These are phyloP conservation scores for Plantago elongata DNA, from an alignment of 257 asterid genomes.

Conservation along the genomic window DNA sequence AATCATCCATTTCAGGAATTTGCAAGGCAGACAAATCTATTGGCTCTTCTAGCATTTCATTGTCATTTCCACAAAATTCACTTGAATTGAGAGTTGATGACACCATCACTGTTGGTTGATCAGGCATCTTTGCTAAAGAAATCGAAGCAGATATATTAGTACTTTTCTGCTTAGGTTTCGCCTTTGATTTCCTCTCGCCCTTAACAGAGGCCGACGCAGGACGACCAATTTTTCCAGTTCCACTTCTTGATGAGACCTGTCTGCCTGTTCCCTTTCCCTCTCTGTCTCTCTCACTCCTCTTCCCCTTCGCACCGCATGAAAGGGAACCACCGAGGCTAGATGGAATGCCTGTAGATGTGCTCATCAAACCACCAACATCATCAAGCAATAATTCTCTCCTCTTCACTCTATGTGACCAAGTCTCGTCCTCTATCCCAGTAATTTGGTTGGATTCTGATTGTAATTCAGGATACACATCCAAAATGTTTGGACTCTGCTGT, in stretches of 20 bases:
- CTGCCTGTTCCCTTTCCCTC: constrained; percentile 78
- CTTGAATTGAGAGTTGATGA: constrained; percentile 44
- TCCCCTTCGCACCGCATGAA: constrained; percentile 74
- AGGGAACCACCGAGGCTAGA: constrained; percentile 62
- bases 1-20: constrained; percentile 79
- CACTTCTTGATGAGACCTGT: constrained; percentile 57
- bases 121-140: constrained; percentile 61
- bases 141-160: constrained; percentile 66
- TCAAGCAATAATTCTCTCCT: constrained; percentile 68
- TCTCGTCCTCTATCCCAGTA: constrained; percentile 49
- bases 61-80: constrained; percentile 39
- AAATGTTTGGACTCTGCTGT: constrained; percentile 60
- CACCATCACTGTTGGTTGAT: constrained; percentile 45
- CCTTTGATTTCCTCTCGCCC: constrained; percentile 81
- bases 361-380: constrained; percentile 56
- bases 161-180: constrained; percentile 79
- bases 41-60: constrained; percentile 72
- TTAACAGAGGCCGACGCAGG: constrained; percentile 43
- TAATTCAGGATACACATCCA: constrained; percentile 46
- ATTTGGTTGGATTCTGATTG: constrained; percentile 43
- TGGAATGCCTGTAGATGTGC: constrained; percentile 35
- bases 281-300: constrained; percentile 78
- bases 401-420: constrained; percentile 54
- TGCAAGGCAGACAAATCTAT: constrained; percentile 78
- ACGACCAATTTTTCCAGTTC: constrained; percentile 60